Base-by-base conservation (phyloP, 2,329 filamentous ascomycete genomes). In the Paecilomyces dactylethromorphus region DNA sequence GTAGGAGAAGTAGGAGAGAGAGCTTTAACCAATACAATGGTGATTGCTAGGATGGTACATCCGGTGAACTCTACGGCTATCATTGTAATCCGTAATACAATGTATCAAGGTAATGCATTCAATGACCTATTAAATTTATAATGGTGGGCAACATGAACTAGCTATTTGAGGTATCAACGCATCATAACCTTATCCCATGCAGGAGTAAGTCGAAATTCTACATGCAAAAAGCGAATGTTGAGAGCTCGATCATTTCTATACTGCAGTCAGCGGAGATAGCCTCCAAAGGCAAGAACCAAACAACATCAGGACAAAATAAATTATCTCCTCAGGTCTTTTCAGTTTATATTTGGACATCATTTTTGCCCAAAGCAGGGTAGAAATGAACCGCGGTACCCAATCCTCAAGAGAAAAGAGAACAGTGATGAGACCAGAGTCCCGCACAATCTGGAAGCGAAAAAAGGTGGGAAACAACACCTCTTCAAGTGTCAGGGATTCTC, bases 261-360 rank as follows among this genome's bases (percentile, higher is more conserved):
- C 21, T 10, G 13, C 13, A 45, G 39, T 45, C 15, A 45, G 39
- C 39, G n/a, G 11, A 45, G 18, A 18, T 10, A n/a, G 18, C 5
- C 39, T 45, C 35, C 5, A 18, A 18, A 18, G n/a, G n/a, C 29
- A 12, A 32, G 12, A 24, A 8, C 31, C 21, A 22, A 52, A 6
- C 8, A 50, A 29, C 13, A n/a, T 15, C n/a, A 12, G 24, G 29
- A 35, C 3, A n/a, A 53, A 32, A 57, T 13, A 33, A 57, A 52
- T 49, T 24, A 55, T 70, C 72, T 76, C 74, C 74, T 78, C 75
- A 78, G 75, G 73, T 77, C 74, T 77, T 76, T 75, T 76, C 71
- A 76, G 71, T 77, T 75, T 73, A 66, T 65, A 63, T 62, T 67
- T 64, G 67, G 68, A 72, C 74, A 62, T 76, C 75, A 77, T 74